Base-by-base conservation (phyloP, 2,329 filamentous ascomycete species). In the Ophiostoma australiae region DNA sequence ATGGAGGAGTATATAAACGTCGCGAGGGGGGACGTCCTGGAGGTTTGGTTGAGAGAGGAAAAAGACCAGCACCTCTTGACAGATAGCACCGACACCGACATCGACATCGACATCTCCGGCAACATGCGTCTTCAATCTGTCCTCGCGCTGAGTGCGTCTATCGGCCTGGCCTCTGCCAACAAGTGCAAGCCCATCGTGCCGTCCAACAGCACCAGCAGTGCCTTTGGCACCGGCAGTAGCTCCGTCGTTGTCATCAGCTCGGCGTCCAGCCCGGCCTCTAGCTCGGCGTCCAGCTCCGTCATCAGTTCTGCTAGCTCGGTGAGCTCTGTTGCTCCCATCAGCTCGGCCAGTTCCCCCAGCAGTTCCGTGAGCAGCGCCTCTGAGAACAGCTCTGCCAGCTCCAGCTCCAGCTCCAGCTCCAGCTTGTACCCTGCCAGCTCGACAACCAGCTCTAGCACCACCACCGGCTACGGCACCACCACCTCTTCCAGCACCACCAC, bases 111-210 rank as follows among this genome's bases (percentile, higher is more conserved):
- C 44, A 48, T 10, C 35, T 27, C n/a, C 15, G 15, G 4, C 41
- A 67, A 39, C n/a, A 70, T 70, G 69, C 69, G 65, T 70, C 44
- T 68, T 39, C 69, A 70, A 11, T 11, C 55, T 35, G n/a, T 70
- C 69, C 63, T 70, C 41, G 69, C 69, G 33, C 44, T 70, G 63
- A 52, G 41, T 44, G 48, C 63, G 33, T 58, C 69, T 3, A 31
- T 67, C 27, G 69, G 69, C 44, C 33, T 70, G 35, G 69, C 65
- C 33, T 70, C 63, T n/a, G 69, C 63, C 31, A 67, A 23, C 69
- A 70, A 70, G 44, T 70, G 69, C 61, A 48, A 61, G 33, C 69
- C 63, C 52, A 17, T 48, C 4, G 35, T 67, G 17, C 61, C 33
- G 13, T n/a, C 61, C 44, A 66, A 65, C 35, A 68, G 65, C 41